Evolutionary conservation across 768 basidiomycete genomes (phyloP).

Genomic region (Lactarius pseudohatsudake): DNA sequence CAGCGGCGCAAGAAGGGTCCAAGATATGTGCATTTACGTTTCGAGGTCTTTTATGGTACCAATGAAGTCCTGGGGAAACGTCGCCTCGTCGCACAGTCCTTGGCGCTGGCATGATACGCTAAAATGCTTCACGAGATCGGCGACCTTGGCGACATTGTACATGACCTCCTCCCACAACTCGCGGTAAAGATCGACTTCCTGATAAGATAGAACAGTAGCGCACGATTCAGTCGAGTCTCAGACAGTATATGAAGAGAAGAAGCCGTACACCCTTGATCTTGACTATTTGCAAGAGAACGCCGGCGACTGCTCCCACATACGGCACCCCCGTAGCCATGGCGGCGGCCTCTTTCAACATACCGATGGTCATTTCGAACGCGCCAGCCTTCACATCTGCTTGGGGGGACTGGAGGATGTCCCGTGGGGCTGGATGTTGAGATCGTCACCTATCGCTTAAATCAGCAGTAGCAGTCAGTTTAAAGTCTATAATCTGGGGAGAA

Average conservation of each 20-base stretch:
- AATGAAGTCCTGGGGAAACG: constrained; percentile 18
- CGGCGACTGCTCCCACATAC: constrained; percentile 18
- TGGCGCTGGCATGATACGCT: constrained; percentile 7
- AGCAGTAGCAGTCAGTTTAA: not conserved
- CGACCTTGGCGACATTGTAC: constrained; percentile 20
- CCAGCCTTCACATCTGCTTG: not conserved
- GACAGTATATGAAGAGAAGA: not conserved
- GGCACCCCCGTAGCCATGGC: constrained; percentile 10
- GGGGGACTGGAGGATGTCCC: not conserved
- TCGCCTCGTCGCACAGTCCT: constrained; percentile 10
- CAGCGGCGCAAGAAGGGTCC: no score
- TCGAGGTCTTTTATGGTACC: constrained; percentile 14
- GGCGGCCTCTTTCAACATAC: constrained; percentile 14
- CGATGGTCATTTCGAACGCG: constrained; percentile 10
- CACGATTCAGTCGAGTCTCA: not conserved
- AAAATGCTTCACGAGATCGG: constrained; percentile 16
- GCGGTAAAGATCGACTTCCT: constrained; percentile 26
- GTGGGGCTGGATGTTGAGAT: not conserved
- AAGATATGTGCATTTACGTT: not conserved
- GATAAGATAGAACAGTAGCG: not conserved
- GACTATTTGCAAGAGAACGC: constrained; percentile 14
- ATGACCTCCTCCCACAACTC: constrained; percentile 23
- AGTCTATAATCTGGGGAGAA: not conserved
- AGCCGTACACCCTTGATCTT: constrained; percentile 21
- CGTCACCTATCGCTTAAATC: not conserved